phyloP scores from a whole-genome alignment of 257 asterid species.

The Gentiana straminea region DNA sequence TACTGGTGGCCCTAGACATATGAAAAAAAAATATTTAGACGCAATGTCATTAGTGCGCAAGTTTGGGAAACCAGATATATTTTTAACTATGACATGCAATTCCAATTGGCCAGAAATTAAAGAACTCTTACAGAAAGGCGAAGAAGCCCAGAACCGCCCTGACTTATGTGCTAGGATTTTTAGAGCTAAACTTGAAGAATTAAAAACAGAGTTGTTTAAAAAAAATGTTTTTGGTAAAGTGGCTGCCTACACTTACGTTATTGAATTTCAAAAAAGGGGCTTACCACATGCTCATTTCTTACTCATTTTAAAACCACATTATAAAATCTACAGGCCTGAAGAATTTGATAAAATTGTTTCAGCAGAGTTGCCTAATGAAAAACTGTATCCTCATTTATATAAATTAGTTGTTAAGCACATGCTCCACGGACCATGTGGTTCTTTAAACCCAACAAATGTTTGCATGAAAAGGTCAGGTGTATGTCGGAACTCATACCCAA shows the following conservation, averaged over 20 bases:
- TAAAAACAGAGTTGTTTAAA: background rate
- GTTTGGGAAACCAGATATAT: background rate
- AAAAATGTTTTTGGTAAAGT: background rate
- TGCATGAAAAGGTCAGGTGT: background rate
- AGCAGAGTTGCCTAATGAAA: background rate
- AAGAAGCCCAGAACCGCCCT: background rate
- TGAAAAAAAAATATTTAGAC: background rate
- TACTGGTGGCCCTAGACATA: background rate
- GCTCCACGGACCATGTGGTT: background rate
- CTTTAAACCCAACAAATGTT: background rate
- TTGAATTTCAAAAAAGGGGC: background rate
- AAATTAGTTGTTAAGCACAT: background rate
- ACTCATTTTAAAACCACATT: background rate
- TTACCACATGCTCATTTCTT: slow-evolving; percentile 1
- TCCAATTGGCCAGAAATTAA: background rate
- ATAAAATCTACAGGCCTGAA: background rate
- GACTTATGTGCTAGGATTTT: background rate
- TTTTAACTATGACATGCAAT: background rate
- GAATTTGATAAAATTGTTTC: background rate
- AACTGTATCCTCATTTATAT: background rate
- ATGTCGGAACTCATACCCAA: background rate
- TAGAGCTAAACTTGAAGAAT: background rate
- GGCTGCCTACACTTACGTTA: background rate
- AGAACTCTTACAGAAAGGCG: background rate
- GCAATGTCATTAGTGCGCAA: too few species aligned